Conservation (phyloP, 768 basidiomycete species). For the Leccinum barrowsii region DNA sequence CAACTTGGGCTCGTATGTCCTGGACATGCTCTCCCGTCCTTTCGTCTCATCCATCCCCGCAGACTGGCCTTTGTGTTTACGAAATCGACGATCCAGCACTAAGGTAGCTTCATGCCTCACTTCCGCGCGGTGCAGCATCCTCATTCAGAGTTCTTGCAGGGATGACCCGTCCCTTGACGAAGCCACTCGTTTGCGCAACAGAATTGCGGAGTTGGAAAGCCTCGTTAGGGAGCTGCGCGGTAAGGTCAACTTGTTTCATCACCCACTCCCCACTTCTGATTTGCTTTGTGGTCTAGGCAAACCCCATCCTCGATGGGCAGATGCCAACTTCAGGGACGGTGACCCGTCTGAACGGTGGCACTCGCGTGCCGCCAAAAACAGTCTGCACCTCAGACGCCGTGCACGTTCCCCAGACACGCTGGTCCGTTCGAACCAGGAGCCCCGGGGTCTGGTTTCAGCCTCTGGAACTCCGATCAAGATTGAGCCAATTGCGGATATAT, state of each 20-base stretch:
- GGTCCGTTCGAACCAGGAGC: slow-evolving; percentile 33
- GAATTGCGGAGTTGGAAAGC: slow-evolving; percentile 91
- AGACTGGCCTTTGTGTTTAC: slow-evolving; percentile 94
- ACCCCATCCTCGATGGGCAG: slow-evolving; percentile 85
- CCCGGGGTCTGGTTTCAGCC: slow-evolving; percentile 39
- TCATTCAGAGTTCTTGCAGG: slow-evolving; percentile 35
- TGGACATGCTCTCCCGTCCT: not conserved
- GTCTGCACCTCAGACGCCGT: slow-evolving; percentile 42
- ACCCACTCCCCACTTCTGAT: slow-evolving; percentile 8
- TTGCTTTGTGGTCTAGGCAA: slow-evolving; percentile 49
- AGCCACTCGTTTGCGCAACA: slow-evolving; percentile 75
- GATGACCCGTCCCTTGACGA: slow-evolving; percentile 89
- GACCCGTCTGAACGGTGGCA: slow-evolving; percentile 86
- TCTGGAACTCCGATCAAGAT: slow-evolving; percentile 66
- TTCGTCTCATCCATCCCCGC: slow-evolving; percentile 4
- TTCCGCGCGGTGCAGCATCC: not conserved
- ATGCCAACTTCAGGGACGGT: slow-evolving; percentile 72
- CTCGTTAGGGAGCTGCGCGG: slow-evolving; percentile 86
- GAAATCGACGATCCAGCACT: slow-evolving; percentile 88
- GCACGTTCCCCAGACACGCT: slow-evolving; percentile 36
- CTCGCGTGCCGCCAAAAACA: slow-evolving; percentile 72
- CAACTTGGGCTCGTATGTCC: slow-evolving; percentile 75
- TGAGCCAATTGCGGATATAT: slow-evolving; percentile 51
- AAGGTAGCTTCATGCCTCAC: slow-evolving; percentile 41
- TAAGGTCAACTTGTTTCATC: slow-evolving; percentile 30